Percentiles rank a stretch among this genome's conserved stretches.
Conservation (phyloP, 495 filamentous ascomycete species). For the Stereocaulon alpinum region DNA sequence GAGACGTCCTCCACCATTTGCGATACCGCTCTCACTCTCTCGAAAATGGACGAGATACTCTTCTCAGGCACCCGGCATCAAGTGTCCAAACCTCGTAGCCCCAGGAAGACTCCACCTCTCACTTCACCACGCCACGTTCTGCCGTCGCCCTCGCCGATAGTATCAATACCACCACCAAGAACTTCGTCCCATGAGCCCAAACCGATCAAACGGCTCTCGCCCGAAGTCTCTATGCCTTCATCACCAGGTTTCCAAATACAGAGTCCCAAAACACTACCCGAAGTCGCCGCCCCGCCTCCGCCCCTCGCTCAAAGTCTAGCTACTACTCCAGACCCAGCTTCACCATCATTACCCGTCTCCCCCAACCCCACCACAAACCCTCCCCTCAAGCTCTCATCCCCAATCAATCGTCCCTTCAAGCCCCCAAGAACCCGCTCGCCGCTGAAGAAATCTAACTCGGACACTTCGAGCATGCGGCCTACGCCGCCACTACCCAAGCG, state of each 20-base stretch:
- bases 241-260: constrained; percentile 1
- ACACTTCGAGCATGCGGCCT: constrained; percentile 1
- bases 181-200: neutral
- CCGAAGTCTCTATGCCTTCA: neutral
- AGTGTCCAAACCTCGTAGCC: neutral
- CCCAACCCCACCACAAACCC: neutral
- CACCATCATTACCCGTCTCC: neutral
- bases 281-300: neutral
- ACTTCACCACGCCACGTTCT: neutral
- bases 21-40: neutral
- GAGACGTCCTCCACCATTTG: neutral
- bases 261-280: neutral
- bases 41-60: constrained; percentile 17
- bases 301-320: neutral
- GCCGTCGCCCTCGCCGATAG: neutral
- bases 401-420: neutral
- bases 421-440: constrained; percentile 9
- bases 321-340: neutral
- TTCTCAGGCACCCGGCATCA: neutral
- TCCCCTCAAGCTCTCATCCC: neutral
- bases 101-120: neutral
- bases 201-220: neutral
- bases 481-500: neutral
- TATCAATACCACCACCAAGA: neutral
- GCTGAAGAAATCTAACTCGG: constrained; percentile 6